phyloP scores from a whole-genome alignment of 2,329 filamentous ascomycete species.

The Pyricularia sp. region DNA sequence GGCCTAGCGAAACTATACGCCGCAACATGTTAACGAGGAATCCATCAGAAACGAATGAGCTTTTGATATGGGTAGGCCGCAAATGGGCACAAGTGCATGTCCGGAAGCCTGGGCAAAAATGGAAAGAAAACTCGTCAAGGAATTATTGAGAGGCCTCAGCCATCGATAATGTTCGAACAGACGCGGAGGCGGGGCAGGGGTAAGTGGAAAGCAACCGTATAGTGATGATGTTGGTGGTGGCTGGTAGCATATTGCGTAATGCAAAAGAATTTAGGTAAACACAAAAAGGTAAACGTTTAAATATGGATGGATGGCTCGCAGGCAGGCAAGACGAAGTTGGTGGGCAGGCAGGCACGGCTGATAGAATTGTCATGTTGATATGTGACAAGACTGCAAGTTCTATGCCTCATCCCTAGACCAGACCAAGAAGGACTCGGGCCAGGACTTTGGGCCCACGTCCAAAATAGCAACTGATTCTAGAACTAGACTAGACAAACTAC shows the following conservation, averaged over 20 bases:
- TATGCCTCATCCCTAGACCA: not conserved
- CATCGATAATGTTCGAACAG: not conserved
- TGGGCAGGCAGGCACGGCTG: not conserved
- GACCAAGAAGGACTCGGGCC: not conserved
- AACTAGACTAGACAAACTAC: not conserved
- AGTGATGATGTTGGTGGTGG: slow-evolving; percentile 6
- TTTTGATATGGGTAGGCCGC: not conserved
- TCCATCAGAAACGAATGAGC: slow-evolving; percentile 6
- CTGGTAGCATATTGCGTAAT: not conserved
- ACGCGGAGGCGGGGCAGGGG: not conserved
- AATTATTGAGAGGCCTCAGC: not conserved
- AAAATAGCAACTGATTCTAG: not conserved
- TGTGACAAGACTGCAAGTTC: not conserved
- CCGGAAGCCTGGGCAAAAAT: not conserved
- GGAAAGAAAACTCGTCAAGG: not conserved
- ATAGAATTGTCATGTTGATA: not conserved
- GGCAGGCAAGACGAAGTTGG: no score
- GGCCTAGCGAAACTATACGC: slow-evolving; percentile 32
- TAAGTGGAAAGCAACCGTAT: not conserved
- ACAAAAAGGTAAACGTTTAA: not conserved
- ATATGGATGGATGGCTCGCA: not conserved
- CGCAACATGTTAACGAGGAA: slow-evolving; percentile 29
- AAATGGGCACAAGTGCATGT: not conserved
- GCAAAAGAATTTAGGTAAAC: not conserved
- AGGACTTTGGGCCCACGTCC: not conserved